These are phyloP conservation scores for Musa beccarii DNA, from an alignment of 176 grass and related monocot species.

Conservation along the genomic window DNA sequence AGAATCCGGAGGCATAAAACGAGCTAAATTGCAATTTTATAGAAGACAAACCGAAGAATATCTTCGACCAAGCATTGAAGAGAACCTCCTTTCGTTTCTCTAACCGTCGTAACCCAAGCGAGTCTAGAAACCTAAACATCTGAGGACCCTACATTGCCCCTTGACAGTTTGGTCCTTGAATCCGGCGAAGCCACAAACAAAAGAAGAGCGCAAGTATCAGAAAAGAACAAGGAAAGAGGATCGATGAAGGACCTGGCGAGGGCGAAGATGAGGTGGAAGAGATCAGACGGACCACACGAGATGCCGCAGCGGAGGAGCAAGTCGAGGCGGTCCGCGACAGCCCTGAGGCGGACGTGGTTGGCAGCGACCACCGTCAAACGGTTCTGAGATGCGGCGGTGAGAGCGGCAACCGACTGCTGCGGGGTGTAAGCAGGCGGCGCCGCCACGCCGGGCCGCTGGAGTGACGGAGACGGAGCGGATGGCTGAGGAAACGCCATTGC, in stretches of 20 bases:
- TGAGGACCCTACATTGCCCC: background rate
- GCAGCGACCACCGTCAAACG: background rate
- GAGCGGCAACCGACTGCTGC: background rate
- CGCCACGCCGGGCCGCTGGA: background rate
- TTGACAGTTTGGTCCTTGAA: background rate
- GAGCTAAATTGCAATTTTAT: too few relatives aligned
- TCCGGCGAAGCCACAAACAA: background rate
- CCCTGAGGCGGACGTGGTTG: slow-evolving; percentile 22
- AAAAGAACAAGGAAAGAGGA: background rate
- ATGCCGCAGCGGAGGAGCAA: slow-evolving; percentile 13
- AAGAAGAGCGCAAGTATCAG: background rate
- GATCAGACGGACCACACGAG: background rate
- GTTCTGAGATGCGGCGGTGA: background rate
- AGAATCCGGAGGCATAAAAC: too few relatives aligned
- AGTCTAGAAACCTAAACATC: background rate
- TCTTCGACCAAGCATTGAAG: background rate
- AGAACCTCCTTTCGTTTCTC: background rate
- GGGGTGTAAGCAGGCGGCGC: background rate
- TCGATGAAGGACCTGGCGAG: slow-evolving; percentile 24
- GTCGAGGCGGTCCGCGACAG: slow-evolving; percentile 20
- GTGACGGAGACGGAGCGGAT: background rate
- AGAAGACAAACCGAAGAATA: background rate
- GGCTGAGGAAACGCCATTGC: background rate
- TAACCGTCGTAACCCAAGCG: background rate
- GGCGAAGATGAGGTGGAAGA: slow-evolving; percentile 29